Conservation (phyloP, 2,329 filamentous ascomycete species). For the Fusarium devonianum region DNA sequence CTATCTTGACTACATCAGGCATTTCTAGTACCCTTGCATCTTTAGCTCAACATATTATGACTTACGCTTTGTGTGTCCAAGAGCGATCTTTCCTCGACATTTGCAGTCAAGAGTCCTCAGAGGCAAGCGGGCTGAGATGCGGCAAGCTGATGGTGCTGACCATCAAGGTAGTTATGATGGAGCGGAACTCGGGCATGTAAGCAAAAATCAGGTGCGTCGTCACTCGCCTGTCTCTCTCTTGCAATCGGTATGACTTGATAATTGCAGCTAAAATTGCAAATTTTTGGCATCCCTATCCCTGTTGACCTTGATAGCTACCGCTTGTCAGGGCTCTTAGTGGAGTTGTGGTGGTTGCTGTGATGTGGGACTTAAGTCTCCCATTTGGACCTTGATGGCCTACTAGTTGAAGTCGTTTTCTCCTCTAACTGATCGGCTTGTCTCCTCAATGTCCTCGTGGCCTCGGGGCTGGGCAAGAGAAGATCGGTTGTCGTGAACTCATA, state of each 20-base stretch:
- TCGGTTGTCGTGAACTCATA: too few species aligned
- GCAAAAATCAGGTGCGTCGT: neutral
- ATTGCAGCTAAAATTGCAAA: neutral
- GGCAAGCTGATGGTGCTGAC: neutral
- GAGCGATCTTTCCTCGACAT: neutral
- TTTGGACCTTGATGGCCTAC: conserved; percentile 18
- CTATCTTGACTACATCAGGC: neutral
- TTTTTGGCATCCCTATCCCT: neutral
- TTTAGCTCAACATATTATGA: neutral
- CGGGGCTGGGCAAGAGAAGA: too few species aligned
- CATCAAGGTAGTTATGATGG: conserved; percentile 21
- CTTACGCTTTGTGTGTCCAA: neutral
- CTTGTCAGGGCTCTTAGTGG: neutral
- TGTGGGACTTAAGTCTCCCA: neutral
- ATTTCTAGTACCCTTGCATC: neutral
- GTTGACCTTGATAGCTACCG: conserved; percentile 22
- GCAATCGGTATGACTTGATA: too few species aligned
- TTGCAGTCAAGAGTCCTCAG: neutral
- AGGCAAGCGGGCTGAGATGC: neutral
- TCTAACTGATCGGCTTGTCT: too few species aligned
- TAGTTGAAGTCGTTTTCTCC: neutral
- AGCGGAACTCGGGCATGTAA: neutral
- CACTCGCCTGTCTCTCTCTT: too few species aligned
- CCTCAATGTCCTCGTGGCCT: too few species aligned
- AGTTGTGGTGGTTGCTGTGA: neutral